Evolutionary conservation across 768 basidiomycete genomes (phyloP), one percentile per base, ranked within the genome.

Genomic region (Mycena haematopus): DNA sequence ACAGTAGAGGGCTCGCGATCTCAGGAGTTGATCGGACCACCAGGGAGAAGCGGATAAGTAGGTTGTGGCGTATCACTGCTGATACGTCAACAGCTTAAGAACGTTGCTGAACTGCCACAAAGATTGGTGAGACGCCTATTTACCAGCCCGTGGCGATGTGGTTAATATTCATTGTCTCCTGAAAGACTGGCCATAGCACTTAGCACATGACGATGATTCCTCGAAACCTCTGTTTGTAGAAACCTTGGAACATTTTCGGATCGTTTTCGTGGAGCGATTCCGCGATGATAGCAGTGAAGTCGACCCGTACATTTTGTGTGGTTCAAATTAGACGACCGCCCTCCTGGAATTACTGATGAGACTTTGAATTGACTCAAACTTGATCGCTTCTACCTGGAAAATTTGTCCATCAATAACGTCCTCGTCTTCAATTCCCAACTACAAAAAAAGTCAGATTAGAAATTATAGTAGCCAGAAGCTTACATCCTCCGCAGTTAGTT

Each of bases 351-450:
- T 7, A 33, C 7, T 3, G 13, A 25, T 50, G 24, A 50, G 49
- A 3, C 29, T 17, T 19, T 8, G 17, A 29, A n/a, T 14, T 21
- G 9, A 27, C 4, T 10, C 19, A 19, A 4, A 19, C n/a, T 13
- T 40, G 4, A 42, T 2, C 8, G 25, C 9, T 27, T 24, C 35
- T 47, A 53, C 58, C 58, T 60, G 58, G 2, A 29, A 60, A 24
- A 60, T 31, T 4, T 60, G 51, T 1, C 58, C 58, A 17, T 53
- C 42, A 13, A 60, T 52, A 6, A 60, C 33, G 19, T 59, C 58
- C 9, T n/a, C 51, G 22, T 60, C 58, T 2, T 60, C 58, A 33
- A 60, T 60, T 21, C 35, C 52, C 22, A 60, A 8, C 58, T 60
- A 27, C 9, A 6, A 29, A 13, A 19, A 52, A 38, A 7, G 33